Base-by-base conservation (phyloP, 352 stramenopile genomes). In the Globisporangium nodosum region DNA sequence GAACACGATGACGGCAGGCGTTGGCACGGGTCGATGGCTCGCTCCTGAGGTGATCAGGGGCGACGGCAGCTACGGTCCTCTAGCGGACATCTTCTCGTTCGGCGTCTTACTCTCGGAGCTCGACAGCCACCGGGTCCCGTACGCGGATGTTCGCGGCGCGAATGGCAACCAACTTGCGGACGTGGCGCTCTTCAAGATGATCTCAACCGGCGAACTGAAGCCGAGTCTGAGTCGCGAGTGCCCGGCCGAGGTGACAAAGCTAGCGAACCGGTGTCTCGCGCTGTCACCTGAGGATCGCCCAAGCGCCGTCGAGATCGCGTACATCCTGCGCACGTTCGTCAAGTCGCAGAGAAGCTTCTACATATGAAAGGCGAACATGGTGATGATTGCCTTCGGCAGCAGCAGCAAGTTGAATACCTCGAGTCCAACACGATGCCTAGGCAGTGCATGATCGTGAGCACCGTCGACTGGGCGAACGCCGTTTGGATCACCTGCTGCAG, bases 261-360 rank as follows among this genome's bases (percentile, higher is more conserved):
- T 42, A 0, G 37, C 37, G 13, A 16, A 42, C 3, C 9, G 9
- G 12, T 42, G 37, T 42, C 11, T 42, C 11, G 9, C 37, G 11
- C 13, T 42, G 37, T 5, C 3, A 4, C 37, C 37, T 12, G 37
- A 42, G 11, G 37, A 42, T 5, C 37, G 37, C 12, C 57, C 87
- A 21, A 78, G 68, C 27, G 73, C 82, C 54, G 83, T 86, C 52
- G 78, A 75, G 0, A 61, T 79, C 2, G 64, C 78, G 16, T 69
- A 75, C n/a, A 62, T 71, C 33, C 58, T 56, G 3, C 85, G 74
- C 0, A 63, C 69, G 8, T 49, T 70, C 48, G 68, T 73, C 46
- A 86, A 40, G 35, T 40, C 35, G 12, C 35, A 40, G 11, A 12
- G 11, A 15, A 40, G 35, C 35, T 40, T 40, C 35, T 40, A 40